Base-by-base conservation (phyloP, 345 rosid genomes). In the Camelina neglecta region DNA sequence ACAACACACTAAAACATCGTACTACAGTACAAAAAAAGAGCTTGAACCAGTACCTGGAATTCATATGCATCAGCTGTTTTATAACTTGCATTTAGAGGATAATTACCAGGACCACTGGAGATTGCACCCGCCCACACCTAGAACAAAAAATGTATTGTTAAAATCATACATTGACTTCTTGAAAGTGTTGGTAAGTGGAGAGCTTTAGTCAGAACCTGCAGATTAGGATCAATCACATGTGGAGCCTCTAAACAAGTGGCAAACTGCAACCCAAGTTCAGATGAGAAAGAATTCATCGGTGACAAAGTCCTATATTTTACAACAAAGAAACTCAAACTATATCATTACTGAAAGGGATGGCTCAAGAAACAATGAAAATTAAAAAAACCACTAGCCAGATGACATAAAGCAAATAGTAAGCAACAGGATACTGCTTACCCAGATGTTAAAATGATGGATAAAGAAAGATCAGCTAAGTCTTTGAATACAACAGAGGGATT, bases 221-320 rank as follows among this genome's bases (percentile, higher is more conserved):
- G 79, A 82, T 90, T 81, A 65, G 81, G 78, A 78, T 94, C 89
- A 75, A 94, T 84, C 60, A 94, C 96, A 82, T 94, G 98, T 66
- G 98, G 97, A 80, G 98, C 97, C 84, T 94, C 98, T 83, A 94
- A 75, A 83, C 75, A 89, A 77, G 92, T 87, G 73, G 93, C 97
- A 82, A 94, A 94, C 75, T 86, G 91, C 77, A 90, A 88, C 77
- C 97, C 97, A 67, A 92, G 97, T 84, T 94, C 98, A 64, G 97
- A 90, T 60, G 97, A 86, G 86, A 94, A 94, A 67, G 98, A 94
- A 80, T 81, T 86, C 89, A 86, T 83, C 7, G 98, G 98, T 71
- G 97, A 92, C 65, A 94, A 81, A 23, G 98, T 92, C 86, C 98
- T 94, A 78, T 41, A 76, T 57, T 70, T 47, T 60, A 69, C 50